These are phyloP conservation scores for Coemansia sp. DNA, from an alignment of 192 early-diverging fungal species.

Conservation along the genomic window DNA sequence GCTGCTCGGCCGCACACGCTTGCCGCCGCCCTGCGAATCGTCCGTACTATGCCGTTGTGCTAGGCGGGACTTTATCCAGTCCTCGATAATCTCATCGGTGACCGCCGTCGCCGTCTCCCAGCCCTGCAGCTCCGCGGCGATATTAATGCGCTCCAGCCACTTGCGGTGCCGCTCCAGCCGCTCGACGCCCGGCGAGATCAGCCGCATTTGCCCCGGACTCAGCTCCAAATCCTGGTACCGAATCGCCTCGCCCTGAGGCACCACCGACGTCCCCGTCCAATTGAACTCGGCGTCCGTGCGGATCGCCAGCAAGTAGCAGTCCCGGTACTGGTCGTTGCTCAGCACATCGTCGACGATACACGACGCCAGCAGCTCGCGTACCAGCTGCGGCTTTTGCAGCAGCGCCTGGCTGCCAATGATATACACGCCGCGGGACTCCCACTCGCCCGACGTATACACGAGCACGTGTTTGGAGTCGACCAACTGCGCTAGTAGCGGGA, in stretches of 20 bases:
- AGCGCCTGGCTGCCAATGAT: slow-evolving; percentile 76
- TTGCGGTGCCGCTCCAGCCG: slow-evolving; percentile 36
- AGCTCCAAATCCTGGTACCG: slow-evolving; percentile 40
- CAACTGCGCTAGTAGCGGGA: slow-evolving; percentile 62
- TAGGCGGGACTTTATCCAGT: background rate
- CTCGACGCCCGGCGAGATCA: slow-evolving; percentile 47
- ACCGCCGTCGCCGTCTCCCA: slow-evolving; percentile 40
- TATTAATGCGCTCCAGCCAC: slow-evolving; percentile 31
- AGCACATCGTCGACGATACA: slow-evolving; percentile 50
- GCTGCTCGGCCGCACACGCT: slow-evolving; percentile 7
- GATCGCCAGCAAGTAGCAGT: slow-evolving; percentile 50
- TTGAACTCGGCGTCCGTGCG: slow-evolving; percentile 50
- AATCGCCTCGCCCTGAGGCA: slow-evolving; percentile 20
- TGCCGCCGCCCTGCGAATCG: background rate
- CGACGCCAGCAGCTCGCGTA: slow-evolving; percentile 58
- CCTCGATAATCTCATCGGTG: slow-evolving; percentile 36
- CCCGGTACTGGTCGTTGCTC: slow-evolving; percentile 4
- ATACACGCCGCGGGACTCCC: slow-evolving; percentile 70
- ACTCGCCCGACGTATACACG: slow-evolving; percentile 67
- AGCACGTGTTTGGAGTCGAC: slow-evolving; percentile 74
- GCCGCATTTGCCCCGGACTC: slow-evolving; percentile 44
- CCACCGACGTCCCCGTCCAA: slow-evolving; percentile 38
- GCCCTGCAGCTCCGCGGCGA: slow-evolving; percentile 27
- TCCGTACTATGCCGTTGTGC: background rate
- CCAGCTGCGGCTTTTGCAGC: slow-evolving; percentile 54